Percentiles rank a stretch among this genome's conserved stretches.
Evolutionary conservation across 441 rosid genomes (phyloP).

Genomic region (Francoa sonchifolia): DNA sequence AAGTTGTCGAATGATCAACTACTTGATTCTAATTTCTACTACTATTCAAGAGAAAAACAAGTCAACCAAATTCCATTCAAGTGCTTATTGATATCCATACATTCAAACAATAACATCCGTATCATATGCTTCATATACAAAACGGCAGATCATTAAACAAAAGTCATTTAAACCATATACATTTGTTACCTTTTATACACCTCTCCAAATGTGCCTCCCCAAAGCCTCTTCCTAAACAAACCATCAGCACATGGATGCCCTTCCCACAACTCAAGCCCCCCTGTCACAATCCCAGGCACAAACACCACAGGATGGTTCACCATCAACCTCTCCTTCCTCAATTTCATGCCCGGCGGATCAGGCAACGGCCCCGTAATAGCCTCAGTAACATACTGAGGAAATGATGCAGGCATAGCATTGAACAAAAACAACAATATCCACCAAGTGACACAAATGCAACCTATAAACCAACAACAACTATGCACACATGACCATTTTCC

Average conservation of each 20-base stretch:
- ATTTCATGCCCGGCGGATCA: slow-evolving; percentile 53
- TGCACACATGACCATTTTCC: slow-evolving; percentile 65
- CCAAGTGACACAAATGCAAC: slow-evolving; percentile 65
- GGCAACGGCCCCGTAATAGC: slow-evolving; percentile 80
- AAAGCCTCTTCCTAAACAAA: slow-evolving; percentile 72
- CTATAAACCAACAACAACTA: slow-evolving; percentile 78
- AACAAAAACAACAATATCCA: slow-evolving; percentile 71
- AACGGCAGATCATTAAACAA: too few relatives aligned
- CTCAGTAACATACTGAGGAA: slow-evolving; percentile 77
- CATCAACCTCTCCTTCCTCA: slow-evolving; percentile 17
- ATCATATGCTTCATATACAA: too few relatives aligned
- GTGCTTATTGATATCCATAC: too few relatives aligned
- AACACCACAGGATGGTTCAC: slow-evolving; percentile 77
- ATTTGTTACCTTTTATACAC: slow-evolving; percentile 54
- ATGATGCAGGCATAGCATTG: slow-evolving; percentile 78
- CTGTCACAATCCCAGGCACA: slow-evolving; percentile 90
- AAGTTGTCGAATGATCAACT: too few relatives aligned
- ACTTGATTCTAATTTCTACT: too few relatives aligned
- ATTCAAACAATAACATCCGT: too few relatives aligned
- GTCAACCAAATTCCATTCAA: too few relatives aligned
- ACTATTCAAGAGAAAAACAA: too few relatives aligned
- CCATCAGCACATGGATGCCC: slow-evolving; percentile 83
- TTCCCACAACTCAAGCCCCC: slow-evolving; percentile 95
- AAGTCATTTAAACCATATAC: not conserved
- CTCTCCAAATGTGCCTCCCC: slow-evolving; percentile 96